Percentiles rank a stretch among this genome's conserved stretches.
Evolutionary conservation across 1,139 yeast genomes (phyloP).

Genomic region (Lodderomyces jiufengensis): DNA sequence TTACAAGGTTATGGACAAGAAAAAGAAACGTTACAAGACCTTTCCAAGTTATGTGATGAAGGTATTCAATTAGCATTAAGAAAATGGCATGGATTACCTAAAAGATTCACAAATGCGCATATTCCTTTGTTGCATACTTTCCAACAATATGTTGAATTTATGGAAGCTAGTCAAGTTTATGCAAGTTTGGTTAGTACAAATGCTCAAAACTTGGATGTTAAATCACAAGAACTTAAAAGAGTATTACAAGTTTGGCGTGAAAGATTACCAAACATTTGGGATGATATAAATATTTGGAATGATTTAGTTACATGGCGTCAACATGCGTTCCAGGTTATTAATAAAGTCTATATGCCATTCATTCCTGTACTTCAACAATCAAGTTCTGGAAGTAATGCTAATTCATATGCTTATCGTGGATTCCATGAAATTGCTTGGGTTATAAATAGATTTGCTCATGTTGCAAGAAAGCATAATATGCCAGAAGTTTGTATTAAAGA

Average conservation of each 20-base stretch:
- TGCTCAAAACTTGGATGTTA: constrained; percentile 86
- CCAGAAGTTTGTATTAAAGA: constrained; percentile 95
- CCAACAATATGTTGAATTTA: constrained; percentile 95
- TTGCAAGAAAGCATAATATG: constrained; percentile 94
- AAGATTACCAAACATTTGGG: constrained; percentile 94
- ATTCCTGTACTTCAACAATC: constrained; percentile 82
- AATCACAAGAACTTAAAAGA: constrained; percentile 90
- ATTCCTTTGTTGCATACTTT: constrained; percentile 87
- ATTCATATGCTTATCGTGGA: constrained; percentile 93
- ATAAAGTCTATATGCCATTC: constrained; percentile 89
- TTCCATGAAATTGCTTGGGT: constrained; percentile 99
- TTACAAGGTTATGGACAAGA: constrained; percentile 93
- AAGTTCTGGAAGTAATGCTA: constrained; percentile 68
- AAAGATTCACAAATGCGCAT: constrained; percentile 78
- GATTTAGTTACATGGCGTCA: constrained; percentile 98
- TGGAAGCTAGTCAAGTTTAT: constrained; percentile 96
- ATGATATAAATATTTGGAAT: constrained; percentile 96
- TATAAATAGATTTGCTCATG: constrained; percentile 96
- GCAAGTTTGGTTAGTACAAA: constrained; percentile 86
- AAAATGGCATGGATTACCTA: constrained; percentile 91
- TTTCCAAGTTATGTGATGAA: constrained; percentile 86
- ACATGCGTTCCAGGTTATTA: constrained; percentile 96
- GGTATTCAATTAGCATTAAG: constrained; percentile 91
- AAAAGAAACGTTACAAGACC: constrained; percentile 74
- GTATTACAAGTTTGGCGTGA: constrained; percentile 98